A percentile compares a stretch with the other conserved stretches of the same genome.
These are phyloP conservation scores for Ilex paraguariensis DNA, from an alignment of 305 asterid genomes.

Conservation along the genomic window DNA sequence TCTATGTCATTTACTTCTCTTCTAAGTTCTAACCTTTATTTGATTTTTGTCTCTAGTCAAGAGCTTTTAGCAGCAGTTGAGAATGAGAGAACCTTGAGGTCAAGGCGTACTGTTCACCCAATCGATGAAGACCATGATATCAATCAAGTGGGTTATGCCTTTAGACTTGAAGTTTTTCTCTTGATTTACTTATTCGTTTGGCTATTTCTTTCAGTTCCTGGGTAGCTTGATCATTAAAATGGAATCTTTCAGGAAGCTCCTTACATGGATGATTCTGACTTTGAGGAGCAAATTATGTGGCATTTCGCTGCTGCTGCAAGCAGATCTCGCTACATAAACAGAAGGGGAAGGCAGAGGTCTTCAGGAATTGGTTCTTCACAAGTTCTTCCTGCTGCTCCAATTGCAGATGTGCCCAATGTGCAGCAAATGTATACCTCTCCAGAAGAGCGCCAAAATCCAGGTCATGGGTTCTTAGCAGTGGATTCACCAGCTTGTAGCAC, in stretches of 20 bases:
- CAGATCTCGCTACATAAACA: slow-evolving; percentile 33
- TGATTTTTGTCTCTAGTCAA: slow-evolving; percentile 36
- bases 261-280: slow-evolving; percentile 24
- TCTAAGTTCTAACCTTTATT: slow-evolving; percentile 4
- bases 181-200: slow-evolving; percentile 1
- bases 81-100: slow-evolving; percentile 35
- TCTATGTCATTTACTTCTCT: background rate
- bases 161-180: slow-evolving; percentile 4
- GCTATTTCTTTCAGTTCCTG: background rate
- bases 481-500: slow-evolving; percentile 16
- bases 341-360: slow-evolving; percentile 37
- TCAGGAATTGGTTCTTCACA: slow-evolving; percentile 33
- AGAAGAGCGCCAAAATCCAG: slow-evolving; percentile 9
- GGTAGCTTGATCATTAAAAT: background rate
- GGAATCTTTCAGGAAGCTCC: slow-evolving; percentile 28
- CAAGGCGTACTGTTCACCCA: slow-evolving; percentile 14
- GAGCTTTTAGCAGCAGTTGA: slow-evolving; percentile 48
- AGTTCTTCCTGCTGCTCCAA: slow-evolving; percentile 28
- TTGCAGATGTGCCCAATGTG: slow-evolving; percentile 18
- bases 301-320: slow-evolving; percentile 38
- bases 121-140: slow-evolving; percentile 23
- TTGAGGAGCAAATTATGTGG: slow-evolving; percentile 35
- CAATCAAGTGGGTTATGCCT: slow-evolving; percentile 21
- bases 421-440: slow-evolving; percentile 8
- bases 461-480: slow-evolving; percentile 12